These are phyloP conservation scores for Dendrocalamus sinicus DNA, from an alignment of 176 grass and related monocot species.

Conservation along the genomic window DNA sequence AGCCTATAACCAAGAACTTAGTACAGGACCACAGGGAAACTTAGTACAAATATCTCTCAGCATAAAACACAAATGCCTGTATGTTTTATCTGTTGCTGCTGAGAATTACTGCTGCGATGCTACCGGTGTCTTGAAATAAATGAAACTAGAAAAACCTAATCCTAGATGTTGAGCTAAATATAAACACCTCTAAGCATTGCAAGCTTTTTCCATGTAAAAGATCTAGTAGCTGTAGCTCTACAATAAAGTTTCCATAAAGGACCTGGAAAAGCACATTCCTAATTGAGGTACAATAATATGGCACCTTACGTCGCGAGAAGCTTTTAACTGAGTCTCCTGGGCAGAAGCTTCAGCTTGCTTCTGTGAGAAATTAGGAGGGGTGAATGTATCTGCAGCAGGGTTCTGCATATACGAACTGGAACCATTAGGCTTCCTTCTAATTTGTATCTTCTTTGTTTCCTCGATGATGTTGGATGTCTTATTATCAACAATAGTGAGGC, in stretches of 20 bases:
- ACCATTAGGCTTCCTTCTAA: conserved; percentile 51
- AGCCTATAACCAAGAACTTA: background rate
- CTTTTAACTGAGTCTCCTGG: conserved; percentile 56
- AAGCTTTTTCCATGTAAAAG: background rate
- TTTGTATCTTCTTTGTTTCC: conserved; percentile 75
- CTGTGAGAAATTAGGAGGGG: conserved; percentile 27
- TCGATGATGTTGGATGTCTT: conserved; percentile 59
- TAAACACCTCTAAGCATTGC: background rate
- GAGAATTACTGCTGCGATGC: background rate
- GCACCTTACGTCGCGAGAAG: conserved; percentile 82
- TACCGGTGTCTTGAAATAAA: background rate
- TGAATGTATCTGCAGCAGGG: conserved; percentile 28
- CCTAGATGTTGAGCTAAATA: background rate
- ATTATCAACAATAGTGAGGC: conserved; percentile 54
- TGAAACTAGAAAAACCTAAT: conserved; percentile 10
- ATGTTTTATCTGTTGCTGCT: background rate
- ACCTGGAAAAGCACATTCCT: background rate
- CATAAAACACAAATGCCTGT: background rate
- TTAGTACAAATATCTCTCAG: background rate
- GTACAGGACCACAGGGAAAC: background rate
- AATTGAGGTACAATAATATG: conserved; percentile 49
- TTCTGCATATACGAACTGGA: conserved; percentile 29
- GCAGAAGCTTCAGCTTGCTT: conserved; percentile 26
- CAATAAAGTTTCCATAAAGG: background rate
- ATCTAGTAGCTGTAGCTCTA: background rate